Evolutionary conservation across 2,329 filamentous ascomycete species (phyloP), one percentile per base, ranked within the genome.

Genomic region (Fusarium stilboides): DNA sequence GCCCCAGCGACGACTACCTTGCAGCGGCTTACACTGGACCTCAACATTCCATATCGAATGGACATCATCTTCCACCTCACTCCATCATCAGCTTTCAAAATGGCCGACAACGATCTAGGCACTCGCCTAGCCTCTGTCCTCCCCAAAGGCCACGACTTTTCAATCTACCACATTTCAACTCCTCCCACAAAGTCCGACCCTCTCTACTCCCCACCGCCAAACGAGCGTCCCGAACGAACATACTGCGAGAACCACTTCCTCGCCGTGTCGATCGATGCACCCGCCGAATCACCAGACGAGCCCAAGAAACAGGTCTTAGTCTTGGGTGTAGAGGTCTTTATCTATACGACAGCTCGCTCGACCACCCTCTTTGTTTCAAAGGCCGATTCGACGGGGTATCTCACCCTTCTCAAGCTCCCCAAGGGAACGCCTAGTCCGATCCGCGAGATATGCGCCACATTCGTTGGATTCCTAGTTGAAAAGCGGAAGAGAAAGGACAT

Each of bases 331-430:
- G 96, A 99, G 77, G 85, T 98, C 52, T 86, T 96, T 73, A 87
- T 99, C 63, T 99, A 97, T 80, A 92, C 90, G 1, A 97, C 94
- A 0, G 87, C 88, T 45, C 87, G 88, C 72, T 87, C 94, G 24
- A 97, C 92, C 2, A 98, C 93, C 6, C 87, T 98, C 55, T 99
- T 99, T 78, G 91, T 99, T 24, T 95, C 94, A 68, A 99, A 99
- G 80, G 96, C 96, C 49, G 96, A 99, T 81, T 98, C 96, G 12
- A 98, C 95, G 0, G 96, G 97, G 24, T 97, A 94, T 77, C 82
- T 98, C 12, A 84, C 90, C 70, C 84, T 91, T 3, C 82, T 94
- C 36, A 82, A 87, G 19, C 82, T 92, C 0, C 87, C 90, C 17
- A 87, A 83, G 70, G 85, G 87, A n/a, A 83, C 86, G 0, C 84